Evolutionary conservation across 352 stramenopile genomes (phyloP).

Genomic region (Phytophthora pseudosyringae): DNA sequence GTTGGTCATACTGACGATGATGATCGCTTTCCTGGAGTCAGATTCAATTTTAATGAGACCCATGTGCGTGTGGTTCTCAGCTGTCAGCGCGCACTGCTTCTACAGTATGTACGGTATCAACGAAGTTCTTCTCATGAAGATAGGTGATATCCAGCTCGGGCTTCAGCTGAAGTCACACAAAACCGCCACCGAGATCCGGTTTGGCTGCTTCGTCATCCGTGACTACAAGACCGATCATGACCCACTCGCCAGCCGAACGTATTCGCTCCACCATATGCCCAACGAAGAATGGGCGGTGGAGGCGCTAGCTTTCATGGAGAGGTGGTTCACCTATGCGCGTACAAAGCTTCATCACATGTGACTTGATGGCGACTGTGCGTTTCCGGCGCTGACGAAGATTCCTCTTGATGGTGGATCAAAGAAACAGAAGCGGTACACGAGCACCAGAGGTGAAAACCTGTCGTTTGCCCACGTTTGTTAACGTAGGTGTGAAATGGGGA

Average conservation of each 20-base stretch:
- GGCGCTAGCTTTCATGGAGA: background rate
- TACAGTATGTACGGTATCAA: conserved; percentile 40
- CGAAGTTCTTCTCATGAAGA: conserved; percentile 18
- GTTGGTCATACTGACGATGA: conserved; percentile 1
- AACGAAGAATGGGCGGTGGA: conserved; percentile 9
- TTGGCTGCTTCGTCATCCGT: conserved; percentile 20
- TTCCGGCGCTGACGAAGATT: background rate
- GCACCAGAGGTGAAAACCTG: background rate
- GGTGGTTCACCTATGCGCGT: background rate
- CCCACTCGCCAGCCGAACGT: background rate
- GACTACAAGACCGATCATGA: conserved; percentile 19
- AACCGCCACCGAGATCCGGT: background rate
- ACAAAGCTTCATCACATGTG: background rate
- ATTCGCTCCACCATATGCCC: background rate
- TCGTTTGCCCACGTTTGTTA: background rate
- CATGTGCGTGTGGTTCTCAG: conserved; percentile 22
- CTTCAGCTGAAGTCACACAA: background rate
- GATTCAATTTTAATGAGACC: conserved; percentile 27
- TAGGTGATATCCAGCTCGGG: conserved; percentile 11
- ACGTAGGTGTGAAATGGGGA: conserved; percentile 5
- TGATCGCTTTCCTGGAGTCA: conserved; percentile 11
- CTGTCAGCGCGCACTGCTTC: conserved; percentile 16
- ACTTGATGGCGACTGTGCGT: background rate
- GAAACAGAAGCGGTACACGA: background rate
- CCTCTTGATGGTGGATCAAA: background rate